phyloP scores from a whole-genome alignment of 139 green algal genomes.

The Tetraselmis striata region DNA sequence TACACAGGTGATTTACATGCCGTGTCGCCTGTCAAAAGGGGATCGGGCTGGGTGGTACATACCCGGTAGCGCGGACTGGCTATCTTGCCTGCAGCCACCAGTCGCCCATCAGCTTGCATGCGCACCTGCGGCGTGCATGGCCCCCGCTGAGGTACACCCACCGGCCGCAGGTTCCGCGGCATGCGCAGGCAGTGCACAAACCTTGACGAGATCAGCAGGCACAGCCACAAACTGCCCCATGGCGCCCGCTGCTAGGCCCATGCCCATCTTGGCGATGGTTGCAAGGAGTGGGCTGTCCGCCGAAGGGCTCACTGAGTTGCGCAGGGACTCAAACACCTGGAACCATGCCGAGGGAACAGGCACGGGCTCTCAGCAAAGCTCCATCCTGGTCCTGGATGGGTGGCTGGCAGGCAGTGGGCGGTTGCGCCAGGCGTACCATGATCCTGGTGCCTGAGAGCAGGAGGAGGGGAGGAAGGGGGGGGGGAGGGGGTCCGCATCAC shows the following conservation, averaged over 20 bases:
- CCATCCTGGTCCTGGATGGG: not conserved
- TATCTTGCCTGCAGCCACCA: conserved; percentile 34
- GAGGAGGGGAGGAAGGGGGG: not conserved
- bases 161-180: too few species aligned
- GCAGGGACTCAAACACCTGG: not conserved
- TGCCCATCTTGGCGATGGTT: conserved; percentile 7
- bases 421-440: not conserved
- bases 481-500: too few species aligned
- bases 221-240: conserved; percentile 54
- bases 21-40: conserved; percentile 8
- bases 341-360: not conserved
- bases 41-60: not conserved
- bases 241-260: conserved; percentile 43
- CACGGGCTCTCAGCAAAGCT: not conserved
- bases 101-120: conserved; percentile 34
- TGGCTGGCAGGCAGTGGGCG: not conserved
- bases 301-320: not conserved
- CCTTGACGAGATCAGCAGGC: conserved; percentile 64
- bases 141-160: too few species aligned
- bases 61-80: conserved; percentile 24
- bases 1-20: too few species aligned
- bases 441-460: conserved; percentile 40
- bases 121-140: not conserved
- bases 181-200: too few species aligned
- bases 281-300: not conserved